Conservation (phyloP, 169 alveolate genomes). For the Theileria equi region DNA sequence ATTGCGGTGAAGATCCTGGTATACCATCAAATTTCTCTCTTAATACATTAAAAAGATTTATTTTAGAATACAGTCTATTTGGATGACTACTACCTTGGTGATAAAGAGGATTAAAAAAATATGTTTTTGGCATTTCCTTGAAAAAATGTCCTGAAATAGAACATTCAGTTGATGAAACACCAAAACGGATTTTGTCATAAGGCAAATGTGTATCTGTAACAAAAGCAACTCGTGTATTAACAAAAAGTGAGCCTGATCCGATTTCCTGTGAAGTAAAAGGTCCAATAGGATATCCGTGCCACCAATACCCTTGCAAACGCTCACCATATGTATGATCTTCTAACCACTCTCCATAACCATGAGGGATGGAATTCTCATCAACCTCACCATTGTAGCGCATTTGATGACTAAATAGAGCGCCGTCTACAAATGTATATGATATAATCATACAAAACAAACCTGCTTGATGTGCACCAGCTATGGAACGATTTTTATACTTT, state of each 20-base stretch:
- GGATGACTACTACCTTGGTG: no score
- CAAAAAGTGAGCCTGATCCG: constrained; percentile 82
- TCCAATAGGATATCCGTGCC: constrained; percentile 86
- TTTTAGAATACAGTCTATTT: no score
- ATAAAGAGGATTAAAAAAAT: constrained; percentile 73
- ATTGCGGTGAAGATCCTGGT: constrained; percentile 45
- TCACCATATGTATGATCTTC: constrained; percentile 85
- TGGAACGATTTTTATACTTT: constrained; percentile 20
- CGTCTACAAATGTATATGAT: constrained; percentile 7
- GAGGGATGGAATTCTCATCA: constrained; percentile 82
- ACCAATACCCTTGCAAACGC: constrained; percentile 82
- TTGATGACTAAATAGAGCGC: constrained; percentile 79
- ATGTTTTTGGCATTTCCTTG: constrained; percentile 80
- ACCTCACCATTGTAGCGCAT: constrained; percentile 80
- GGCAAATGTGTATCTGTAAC: constrained; percentile 67
- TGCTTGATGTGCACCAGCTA: not conserved
- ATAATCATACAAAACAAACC: not conserved
- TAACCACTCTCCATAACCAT: constrained; percentile 88
- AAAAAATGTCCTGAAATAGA: constrained; percentile 86
- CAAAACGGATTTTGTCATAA: constrained; percentile 64
- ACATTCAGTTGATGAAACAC: constrained; percentile 83
- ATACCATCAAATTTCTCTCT: constrained; percentile 18
- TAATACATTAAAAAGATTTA: constrained; percentile 37
- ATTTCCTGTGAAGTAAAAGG: constrained; percentile 85
- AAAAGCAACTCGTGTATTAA: constrained; percentile 75